These are phyloP conservation scores for Exophiala sp. DNA, from an alignment of 2,329 filamentous ascomycete genomes.

Conservation along the genomic window DNA sequence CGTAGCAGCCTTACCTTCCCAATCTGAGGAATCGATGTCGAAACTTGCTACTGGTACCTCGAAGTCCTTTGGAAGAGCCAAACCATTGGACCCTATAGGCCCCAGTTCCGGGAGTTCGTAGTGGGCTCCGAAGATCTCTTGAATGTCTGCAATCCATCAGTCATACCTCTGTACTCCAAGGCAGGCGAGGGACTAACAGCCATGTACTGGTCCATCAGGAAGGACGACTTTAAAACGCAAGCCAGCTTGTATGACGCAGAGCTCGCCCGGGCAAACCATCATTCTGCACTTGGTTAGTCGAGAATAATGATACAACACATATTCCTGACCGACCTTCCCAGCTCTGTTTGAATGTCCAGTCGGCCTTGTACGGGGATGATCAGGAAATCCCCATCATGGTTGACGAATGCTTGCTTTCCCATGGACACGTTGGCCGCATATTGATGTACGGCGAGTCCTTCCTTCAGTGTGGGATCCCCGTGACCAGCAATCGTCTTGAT, in stretches of 20 bases:
- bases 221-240: conserved; percentile 59
- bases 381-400: conserved; percentile 63
- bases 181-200: conserved; percentile 36
- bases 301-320: too few species aligned
- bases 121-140: conserved; percentile 63
- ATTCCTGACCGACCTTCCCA: conserved; percentile 45
- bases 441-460: conserved; percentile 54
- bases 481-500: conserved; percentile 56
- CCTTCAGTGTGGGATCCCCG: conserved; percentile 55
- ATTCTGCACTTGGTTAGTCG: conserved; percentile 31
- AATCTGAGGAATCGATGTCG: conserved; percentile 55
- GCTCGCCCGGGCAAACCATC: conserved; percentile 63
- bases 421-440: conserved; percentile 56
- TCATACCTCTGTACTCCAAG: too few species aligned
- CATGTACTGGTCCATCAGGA: conserved; percentile 55
- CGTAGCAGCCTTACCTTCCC: conserved; percentile 24
- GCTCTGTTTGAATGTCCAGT: conserved; percentile 65
- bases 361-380: conserved; percentile 63
- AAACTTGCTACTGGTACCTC: conserved; percentile 58
- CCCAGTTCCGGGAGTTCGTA: conserved; percentile 65
- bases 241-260: conserved; percentile 65
- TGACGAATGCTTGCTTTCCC: conserved; percentile 56
- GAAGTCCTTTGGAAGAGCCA: conserved; percentile 65
- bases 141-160: conserved; percentile 42
- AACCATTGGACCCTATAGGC: conserved; percentile 62